Evolutionary conservation across 73 alveolate species (phyloP).

Genomic region (Blepharisma stoltei): DNA sequence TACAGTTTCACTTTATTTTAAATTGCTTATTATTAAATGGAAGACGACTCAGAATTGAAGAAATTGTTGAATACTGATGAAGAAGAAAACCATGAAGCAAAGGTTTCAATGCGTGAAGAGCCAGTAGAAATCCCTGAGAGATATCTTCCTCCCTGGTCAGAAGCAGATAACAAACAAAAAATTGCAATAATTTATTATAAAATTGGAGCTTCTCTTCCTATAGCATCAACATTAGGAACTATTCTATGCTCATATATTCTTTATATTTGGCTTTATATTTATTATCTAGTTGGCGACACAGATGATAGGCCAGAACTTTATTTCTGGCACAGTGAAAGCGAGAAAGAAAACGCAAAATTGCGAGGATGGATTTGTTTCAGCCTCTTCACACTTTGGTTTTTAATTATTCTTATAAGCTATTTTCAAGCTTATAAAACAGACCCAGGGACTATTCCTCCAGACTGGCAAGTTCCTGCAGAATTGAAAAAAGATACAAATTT

Average conservation of each 20-base stretch:
- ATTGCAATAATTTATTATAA: not conserved
- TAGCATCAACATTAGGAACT: not conserved
- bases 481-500: too few relatives aligned
- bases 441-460: constrained; percentile 54
- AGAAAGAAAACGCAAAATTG: not conserved
- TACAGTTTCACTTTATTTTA: too few relatives aligned
- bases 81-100: too few relatives aligned
- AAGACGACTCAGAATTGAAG: too few relatives aligned
- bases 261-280: not conserved
- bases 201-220: not conserved
- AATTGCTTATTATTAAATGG: too few relatives aligned
- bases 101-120: not conserved
- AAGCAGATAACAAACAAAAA: not conserved
- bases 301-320: constrained; percentile 9
- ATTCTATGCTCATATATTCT: not conserved
- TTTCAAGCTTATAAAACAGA: constrained; percentile 30
- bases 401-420: not conserved
- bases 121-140: not conserved
- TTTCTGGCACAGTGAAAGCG: not conserved
- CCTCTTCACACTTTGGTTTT: not conserved
- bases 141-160: constrained; percentile 3
- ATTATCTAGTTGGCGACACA: not conserved
- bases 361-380: not conserved
- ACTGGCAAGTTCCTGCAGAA: constrained; percentile 44
- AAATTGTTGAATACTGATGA: too few relatives aligned